Base-by-base conservation (phyloP, 2,329 filamentous ascomycete genomes). In the Pseudogymnoascus sp. region DNA sequence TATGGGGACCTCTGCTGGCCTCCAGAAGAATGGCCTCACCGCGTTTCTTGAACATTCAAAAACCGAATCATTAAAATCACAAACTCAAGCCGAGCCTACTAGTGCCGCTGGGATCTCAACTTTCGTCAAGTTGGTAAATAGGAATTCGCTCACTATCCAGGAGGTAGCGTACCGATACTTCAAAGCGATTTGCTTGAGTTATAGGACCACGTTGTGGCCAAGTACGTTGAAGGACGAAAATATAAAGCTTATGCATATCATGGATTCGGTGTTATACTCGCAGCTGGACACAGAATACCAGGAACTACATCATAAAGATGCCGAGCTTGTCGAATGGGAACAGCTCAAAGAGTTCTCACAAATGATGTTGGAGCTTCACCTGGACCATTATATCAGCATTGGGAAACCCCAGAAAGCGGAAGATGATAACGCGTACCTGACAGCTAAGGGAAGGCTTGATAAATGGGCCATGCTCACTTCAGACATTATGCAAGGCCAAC, bases 1-100 rank as follows among this genome's bases (percentile, higher is more conserved):
- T 14, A 66, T 74, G 12, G 73, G 73, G 4, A 69, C 69, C 2
- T 69, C 69, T 8, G 63, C 65, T 28, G 69, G 66, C 21, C 68
- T 65, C 3, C 69, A 70, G n/a, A 74, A 74, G 64, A 70, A 69
- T 31, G 83, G 83, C 7, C 76, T 86, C 14, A 84, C 82, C 0
- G 84, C 84, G 3, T 88, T 88, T 67, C 77, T 88, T 3, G 85
- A 88, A 67, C 84, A 88, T 68, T 81, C 84, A 1, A 87, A 86
- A 66, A 60, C 59, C 9, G 59, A 60, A 28, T 38, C 38, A n/a
- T 23, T 42, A 60, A 60, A 60, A 25, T 76, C 81, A 0, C 79
- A 79, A 3, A 78, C 82, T 0, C 80, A 84, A 68, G 74, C 76
- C 1, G 78, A 77, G 43, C 59, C 34, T 25, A 40, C 38, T 6